Evolutionary conservation across 306 rosid genomes (phyloP).

Genomic region (Cyclanthera cordifolia): DNA sequence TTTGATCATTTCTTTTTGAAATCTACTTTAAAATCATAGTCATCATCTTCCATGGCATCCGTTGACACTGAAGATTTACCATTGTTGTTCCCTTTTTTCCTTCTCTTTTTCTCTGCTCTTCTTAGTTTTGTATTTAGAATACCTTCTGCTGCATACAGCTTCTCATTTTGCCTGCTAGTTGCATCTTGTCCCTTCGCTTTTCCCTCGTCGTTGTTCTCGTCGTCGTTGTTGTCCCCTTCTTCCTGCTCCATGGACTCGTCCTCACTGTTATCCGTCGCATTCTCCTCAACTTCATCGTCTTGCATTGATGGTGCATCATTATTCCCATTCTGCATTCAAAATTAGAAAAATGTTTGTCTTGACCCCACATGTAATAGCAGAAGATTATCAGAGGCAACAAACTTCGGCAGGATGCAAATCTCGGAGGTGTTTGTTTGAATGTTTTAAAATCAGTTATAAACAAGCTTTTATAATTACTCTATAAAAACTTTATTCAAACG

Average conservation of each 20-base stretch:
- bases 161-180: slow-evolving; percentile 59
- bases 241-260: slow-evolving; percentile 44
- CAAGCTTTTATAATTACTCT: too few relatives aligned
- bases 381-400: neutral
- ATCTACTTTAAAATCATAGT: slow-evolving; percentile 78
- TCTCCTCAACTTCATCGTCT: slow-evolving; percentile 21
- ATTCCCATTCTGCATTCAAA: slow-evolving; percentile 29
- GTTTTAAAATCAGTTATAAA: too few relatives aligned
- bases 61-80: slow-evolving; percentile 21
- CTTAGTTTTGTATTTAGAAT: slow-evolving; percentile 60
- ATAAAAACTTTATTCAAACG: too few relatives aligned
- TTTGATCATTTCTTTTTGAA: slow-evolving; percentile 29
- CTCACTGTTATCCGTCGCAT: slow-evolving; percentile 23
- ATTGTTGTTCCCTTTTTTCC: slow-evolving; percentile 38
- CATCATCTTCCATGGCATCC: slow-evolving; percentile 62
- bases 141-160: slow-evolving; percentile 61
- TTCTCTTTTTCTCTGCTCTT: slow-evolving; percentile 74
- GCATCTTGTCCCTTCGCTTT: slow-evolving; percentile 39
- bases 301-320: slow-evolving; percentile 26
- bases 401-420: neutral
- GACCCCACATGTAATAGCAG: neutral
- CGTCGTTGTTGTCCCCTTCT: slow-evolving; percentile 7
- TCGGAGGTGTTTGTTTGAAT: too few relatives aligned
- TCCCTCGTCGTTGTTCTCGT: neutral
- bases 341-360: neutral